Conservation (phyloP, 1,139 yeast species). For the Kodamaea suecica region DNA sequence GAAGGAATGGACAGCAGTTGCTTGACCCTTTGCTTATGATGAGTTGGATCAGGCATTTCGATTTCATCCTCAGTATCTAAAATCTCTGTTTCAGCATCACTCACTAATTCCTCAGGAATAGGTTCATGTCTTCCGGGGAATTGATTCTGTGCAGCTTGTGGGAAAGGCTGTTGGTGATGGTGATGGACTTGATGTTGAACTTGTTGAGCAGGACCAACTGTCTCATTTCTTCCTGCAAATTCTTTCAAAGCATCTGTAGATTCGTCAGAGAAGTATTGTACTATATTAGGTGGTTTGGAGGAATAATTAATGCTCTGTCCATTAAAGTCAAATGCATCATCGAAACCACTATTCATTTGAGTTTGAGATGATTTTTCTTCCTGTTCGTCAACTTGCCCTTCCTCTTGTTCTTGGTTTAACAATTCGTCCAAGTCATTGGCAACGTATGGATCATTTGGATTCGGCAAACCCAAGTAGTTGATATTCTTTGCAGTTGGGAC, state of each 20-base stretch:
- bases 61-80: slow-evolving; percentile 3
- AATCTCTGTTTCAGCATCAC: slow-evolving; percentile 17
- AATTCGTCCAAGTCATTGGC: slow-evolving; percentile 16
- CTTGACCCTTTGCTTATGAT: too few relatives aligned
- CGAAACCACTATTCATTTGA: slow-evolving; percentile 8
- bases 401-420: slow-evolving; percentile 11
- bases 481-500: slow-evolving; percentile 29
- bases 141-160: not conserved
- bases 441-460: slow-evolving; percentile 9
- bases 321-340: slow-evolving; percentile 12
- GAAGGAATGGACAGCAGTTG: not conserved
- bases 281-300: slow-evolving; percentile 10
- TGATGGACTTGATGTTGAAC: not conserved
- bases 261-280: slow-evolving; percentile 14
- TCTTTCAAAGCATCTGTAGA: slow-evolving; percentile 6
- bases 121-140: slow-evolving; percentile 1
- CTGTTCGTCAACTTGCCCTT: not conserved
- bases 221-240: slow-evolving; percentile 2
- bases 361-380: slow-evolving; percentile 1
- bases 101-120: slow-evolving; percentile 10
- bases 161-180: not conserved
- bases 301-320: slow-evolving; percentile 12
- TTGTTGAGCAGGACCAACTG: not conserved
- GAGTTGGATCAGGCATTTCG: not conserved
- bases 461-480: slow-evolving; percentile 22